Evolutionary conservation across 1,284 basidiomycete species (phyloP).

Genomic region (Bjerkandera adusta): DNA sequence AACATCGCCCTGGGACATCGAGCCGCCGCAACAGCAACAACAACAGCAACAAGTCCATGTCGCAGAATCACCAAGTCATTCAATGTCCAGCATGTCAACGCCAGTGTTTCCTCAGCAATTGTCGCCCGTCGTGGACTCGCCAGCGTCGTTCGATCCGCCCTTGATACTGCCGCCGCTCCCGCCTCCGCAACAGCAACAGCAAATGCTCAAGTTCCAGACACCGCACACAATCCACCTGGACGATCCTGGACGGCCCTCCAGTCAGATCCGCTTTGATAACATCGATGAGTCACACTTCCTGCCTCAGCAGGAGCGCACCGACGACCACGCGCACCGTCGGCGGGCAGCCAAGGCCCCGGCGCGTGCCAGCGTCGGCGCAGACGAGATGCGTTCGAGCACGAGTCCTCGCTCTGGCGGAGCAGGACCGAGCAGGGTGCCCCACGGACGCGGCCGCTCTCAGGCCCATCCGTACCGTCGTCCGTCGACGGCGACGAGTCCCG

Average conservation of each 20-base stretch:
- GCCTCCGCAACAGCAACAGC: background rate
- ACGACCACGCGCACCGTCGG: conserved; percentile 16
- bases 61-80: conserved; percentile 1
- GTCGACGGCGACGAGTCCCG: conserved; percentile 18
- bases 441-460: conserved; percentile 20
- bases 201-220: background rate
- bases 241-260: conserved; percentile 14
- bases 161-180: background rate
- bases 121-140: conserved; percentile 1
- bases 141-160: background rate
- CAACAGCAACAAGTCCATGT: conserved; percentile 6
- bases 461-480: conserved; percentile 30
- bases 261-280: conserved; percentile 30
- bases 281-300: conserved; percentile 27
- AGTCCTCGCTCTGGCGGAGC: conserved; percentile 15
- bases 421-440: conserved; percentile 24
- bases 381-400: conserved; percentile 21
- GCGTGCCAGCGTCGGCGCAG: conserved; percentile 20
- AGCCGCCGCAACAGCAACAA: conserved; percentile 2
- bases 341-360: conserved; percentile 18
- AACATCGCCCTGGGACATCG: conserved; percentile 10
- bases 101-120: conserved; percentile 1
- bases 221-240: conserved; percentile 22
- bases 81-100: conserved; percentile 4
- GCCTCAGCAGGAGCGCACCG: conserved; percentile 20